phyloP scores from a whole-genome alignment of 2,329 filamentous ascomycete species.

The Exophiala spinifera region DNA sequence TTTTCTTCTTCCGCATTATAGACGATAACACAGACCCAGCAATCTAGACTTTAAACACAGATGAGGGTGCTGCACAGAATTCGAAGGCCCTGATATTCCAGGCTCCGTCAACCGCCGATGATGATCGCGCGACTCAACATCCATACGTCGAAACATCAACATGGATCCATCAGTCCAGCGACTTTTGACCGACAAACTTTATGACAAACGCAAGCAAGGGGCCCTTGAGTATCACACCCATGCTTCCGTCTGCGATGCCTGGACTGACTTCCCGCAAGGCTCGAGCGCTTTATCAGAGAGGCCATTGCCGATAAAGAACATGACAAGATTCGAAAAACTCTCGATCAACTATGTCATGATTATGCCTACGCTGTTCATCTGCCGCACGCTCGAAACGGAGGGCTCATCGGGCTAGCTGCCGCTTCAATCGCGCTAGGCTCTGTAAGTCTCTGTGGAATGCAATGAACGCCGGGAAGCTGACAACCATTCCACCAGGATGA shows the following conservation, averaged over 20 bases:
- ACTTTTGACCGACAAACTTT: slow-evolving; percentile 94
- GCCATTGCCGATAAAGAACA: slow-evolving; percentile 73
- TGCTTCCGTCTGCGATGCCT: slow-evolving; percentile 5
- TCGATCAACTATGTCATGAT: slow-evolving; percentile 94
- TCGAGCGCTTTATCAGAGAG: slow-evolving; percentile 87
- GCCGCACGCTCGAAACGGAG: slow-evolving; percentile 92
- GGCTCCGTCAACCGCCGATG: slow-evolving; percentile 10
- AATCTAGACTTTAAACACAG: neutral
- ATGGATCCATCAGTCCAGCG: slow-evolving; percentile 93
- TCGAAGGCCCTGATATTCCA: neutral
- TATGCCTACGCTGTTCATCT: slow-evolving; percentile 97
- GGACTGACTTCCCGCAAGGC: slow-evolving; percentile 49
- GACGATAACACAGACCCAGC: no score
- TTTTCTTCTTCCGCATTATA: no score
- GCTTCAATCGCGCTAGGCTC: slow-evolving; percentile 92
- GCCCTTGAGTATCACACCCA: slow-evolving; percentile 72
- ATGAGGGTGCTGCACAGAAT: neutral
- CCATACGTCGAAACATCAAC: slow-evolving; percentile 15
- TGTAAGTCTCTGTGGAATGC: slow-evolving; percentile 55
- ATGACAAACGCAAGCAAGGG: slow-evolving; percentile 95
- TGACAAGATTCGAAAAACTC: slow-evolving; percentile 76
- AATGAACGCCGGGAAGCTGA: neutral
- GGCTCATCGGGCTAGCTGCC: slow-evolving; percentile 89
- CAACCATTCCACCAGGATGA: slow-evolving; percentile 57
- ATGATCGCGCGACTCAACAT: slow-evolving; percentile 12